A percentile compares a stretch with the other conserved stretches of the same genome.
Evolutionary conservation across 345 rosid genomes (phyloP).

Genomic region (Gossypium arboreum): DNA sequence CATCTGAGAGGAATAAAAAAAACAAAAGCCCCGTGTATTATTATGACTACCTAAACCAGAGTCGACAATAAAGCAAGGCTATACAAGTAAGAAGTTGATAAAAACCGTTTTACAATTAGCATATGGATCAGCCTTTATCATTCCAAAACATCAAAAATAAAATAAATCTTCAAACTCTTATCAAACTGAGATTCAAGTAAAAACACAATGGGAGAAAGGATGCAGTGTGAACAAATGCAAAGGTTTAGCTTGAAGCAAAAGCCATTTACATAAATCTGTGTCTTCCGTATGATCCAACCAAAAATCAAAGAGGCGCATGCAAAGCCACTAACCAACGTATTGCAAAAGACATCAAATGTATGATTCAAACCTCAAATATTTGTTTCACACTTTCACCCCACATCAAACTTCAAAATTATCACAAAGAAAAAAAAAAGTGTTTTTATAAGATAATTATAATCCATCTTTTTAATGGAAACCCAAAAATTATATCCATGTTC

Average conservation of each 20-base stretch:
- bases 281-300: not conserved
- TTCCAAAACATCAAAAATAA: not conserved
- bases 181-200: not conserved
- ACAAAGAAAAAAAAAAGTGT: no score
- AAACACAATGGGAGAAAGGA: not conserved
- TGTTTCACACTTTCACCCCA: not conserved
- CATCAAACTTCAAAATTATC: not conserved
- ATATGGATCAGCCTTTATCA: not conserved
- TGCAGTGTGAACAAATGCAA: not conserved
- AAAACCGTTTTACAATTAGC: not conserved
- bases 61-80: not conserved
- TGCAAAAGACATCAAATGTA: not conserved
- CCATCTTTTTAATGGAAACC: not conserved
- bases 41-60: not conserved
- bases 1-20: conserved; percentile 35
- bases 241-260: not conserved
- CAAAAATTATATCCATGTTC: not conserved
- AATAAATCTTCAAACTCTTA: not conserved
- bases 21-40: not conserved
- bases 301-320: conserved; percentile 7
- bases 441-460: not conserved
- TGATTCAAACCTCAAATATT: not conserved
- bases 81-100: not conserved
- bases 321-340: not conserved
- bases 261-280: not conserved